phyloP scores from a whole-genome alignment of 768 basidiomycete genomes.

The Naganishia randhawae region DNA sequence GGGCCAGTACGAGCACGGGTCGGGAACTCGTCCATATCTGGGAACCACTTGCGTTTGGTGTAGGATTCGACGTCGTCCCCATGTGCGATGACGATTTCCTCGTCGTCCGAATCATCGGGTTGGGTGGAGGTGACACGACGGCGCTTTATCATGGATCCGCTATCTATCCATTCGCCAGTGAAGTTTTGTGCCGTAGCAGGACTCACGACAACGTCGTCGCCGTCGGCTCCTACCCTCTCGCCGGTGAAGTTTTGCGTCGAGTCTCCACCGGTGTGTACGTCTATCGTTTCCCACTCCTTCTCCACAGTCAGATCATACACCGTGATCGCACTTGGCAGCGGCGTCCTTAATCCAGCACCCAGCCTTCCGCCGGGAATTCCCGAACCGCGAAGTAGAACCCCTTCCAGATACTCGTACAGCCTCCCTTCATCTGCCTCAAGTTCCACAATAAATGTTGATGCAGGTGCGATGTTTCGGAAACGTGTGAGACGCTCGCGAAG shows the following conservation, averaged over 20 bases:
- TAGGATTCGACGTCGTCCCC: constrained; percentile 19
- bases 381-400: constrained; percentile 37
- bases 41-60: constrained; percentile 17
- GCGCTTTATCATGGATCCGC: too few relatives aligned
- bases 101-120: constrained; percentile 3
- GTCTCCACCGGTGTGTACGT: constrained; percentile 18
- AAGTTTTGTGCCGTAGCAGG: neutral
- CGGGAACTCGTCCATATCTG: constrained; percentile 4
- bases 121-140: neutral
- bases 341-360: neutral
- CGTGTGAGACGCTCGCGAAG: constrained; percentile 41
- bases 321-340: constrained; percentile 35
- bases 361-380: constrained; percentile 3
- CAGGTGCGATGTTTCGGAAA: constrained; percentile 39
- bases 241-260: constrained; percentile 27
- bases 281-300: constrained; percentile 42
- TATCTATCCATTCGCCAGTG: too few relatives aligned
- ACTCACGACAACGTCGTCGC: constrained; percentile 26
- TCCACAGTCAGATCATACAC: constrained; percentile 42
- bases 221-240: constrained; percentile 27
- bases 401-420: constrained; percentile 49
- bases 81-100: constrained; percentile 7
- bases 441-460: constrained; percentile 24
- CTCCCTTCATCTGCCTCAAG: constrained; percentile 42
- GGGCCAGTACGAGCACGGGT: too few relatives aligned